Conservation (phyloP, 2,329 filamentous ascomycete species). For the Trichoderma semiorbis region DNA sequence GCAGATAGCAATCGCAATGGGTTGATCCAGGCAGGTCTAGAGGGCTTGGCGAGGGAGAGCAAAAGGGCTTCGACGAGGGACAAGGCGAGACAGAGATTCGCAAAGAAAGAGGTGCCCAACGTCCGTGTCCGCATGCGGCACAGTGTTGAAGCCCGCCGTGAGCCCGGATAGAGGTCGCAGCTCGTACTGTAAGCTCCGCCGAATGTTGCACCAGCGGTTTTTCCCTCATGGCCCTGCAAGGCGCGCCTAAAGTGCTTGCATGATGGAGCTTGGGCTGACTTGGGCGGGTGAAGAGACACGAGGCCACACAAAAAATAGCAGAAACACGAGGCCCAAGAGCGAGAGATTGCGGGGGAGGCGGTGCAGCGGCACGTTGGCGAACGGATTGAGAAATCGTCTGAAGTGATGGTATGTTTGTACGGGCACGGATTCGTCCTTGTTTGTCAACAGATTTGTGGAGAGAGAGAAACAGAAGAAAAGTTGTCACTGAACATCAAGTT, state of each 20-base stretch:
- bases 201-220: neutral
- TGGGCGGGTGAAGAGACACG: neutral
- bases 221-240: conserved; percentile 8
- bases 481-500: neutral
- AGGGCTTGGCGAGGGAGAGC: conserved; percentile 10
- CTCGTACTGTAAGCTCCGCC: conserved; percentile 11
- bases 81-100: neutral
- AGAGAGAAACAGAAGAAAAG: neutral
- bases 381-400: neutral
- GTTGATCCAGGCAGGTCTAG: neutral
- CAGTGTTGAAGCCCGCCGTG: neutral
- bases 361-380: neutral
- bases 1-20: neutral
- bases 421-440: neutral
- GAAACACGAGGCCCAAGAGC: neutral
- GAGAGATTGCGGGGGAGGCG: neutral
- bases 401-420: too few relatives aligned
- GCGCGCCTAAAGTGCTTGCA: conserved; percentile 13
- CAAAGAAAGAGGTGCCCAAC: neutral
- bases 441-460: too few relatives aligned
- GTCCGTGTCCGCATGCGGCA: neutral
- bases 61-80: neutral
- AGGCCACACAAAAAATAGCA: neutral
- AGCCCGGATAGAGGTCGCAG: neutral
- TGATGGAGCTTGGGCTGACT: neutral